Evolutionary conservation across 257 asterid genomes (phyloP).

Genomic region (Solanum pinnatisectum): DNA sequence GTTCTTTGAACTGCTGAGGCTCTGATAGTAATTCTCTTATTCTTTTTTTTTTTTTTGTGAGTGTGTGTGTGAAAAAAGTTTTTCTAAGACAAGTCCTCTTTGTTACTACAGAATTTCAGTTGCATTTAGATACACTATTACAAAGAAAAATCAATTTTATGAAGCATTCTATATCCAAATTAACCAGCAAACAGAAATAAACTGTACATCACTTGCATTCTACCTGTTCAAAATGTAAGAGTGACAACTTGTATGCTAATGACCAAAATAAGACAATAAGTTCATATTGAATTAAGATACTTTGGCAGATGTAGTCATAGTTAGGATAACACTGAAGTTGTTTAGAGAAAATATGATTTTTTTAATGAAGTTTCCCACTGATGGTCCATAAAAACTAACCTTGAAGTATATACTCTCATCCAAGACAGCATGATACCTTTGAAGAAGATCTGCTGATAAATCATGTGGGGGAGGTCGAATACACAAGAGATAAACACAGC

Average conservation of each 20-base stretch:
- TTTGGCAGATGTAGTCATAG: not conserved
- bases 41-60: not conserved
- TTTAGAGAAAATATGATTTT: not conserved
- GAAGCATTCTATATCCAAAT: not conserved
- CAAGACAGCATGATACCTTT: conserved; percentile 1
- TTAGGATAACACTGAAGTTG: not conserved
- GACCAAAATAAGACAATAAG: not conserved
- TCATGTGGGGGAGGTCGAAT: conserved; percentile 5
- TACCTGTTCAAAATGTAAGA: not conserved
- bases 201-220: not conserved
- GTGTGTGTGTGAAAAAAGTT: not conserved
- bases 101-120: not conserved
- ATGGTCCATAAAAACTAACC: not conserved
- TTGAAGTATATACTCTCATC: conserved; percentile 5
- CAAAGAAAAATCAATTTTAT: not conserved
- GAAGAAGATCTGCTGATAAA: conserved; percentile 1
- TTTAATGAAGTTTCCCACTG: not conserved
- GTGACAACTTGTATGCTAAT: not conserved
- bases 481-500: conserved; percentile 16
- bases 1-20: not conserved
- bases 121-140: not conserved
- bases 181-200: not conserved
- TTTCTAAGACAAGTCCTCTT: not conserved
- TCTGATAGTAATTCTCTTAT: not conserved
- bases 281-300: not conserved